Evolutionary conservation across 345 rosid genomes (phyloP), one percentile per base, ranked within the genome.

Genomic region (Viola odorata): DNA sequence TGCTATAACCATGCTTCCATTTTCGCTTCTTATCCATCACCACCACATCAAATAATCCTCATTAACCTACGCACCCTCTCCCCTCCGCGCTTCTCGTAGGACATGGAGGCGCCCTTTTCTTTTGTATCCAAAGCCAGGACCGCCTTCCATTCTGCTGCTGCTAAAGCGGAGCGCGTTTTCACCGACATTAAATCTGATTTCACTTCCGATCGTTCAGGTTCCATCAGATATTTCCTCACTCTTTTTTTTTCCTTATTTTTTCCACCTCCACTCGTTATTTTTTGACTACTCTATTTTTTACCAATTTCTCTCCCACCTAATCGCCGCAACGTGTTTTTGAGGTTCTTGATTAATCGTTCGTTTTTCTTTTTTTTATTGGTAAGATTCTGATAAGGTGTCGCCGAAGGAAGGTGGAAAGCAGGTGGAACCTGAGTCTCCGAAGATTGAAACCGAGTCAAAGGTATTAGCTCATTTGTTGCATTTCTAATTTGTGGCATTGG

Each of bases 111-210:
- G 67, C 86, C 80, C 41, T 87, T 96, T n/a, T 87, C 96, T 23
- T 89, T 89, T 63, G 98, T 81, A 52, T 77, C 94, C 70, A 83
- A 84, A 81, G 98, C 96, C 53, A 80, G 90, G 84, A 81, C 83
- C 36, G 98, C 96, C 77, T 74, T 92, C 75, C 84, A 87, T 77
- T 89, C 98, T 44, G 98, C 96, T 49, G 96, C 98, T 15, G 96
- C 96, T 61, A 87, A 87, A 81, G 96, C 98, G 78, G 98, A 92
- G 84, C 96, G 94, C 50, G 98, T 87, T 59, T 72, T 92, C 75
- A 81, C 84, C 59, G 75, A 72, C 51, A 65, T 72, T 50, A 72
- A 72, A 55, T 71, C 80, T 68, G 98, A 91, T 70, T 75, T 91
- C 58, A 82, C 73, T 76, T 86, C 87, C 75, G 96, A 92, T 80